phyloP scores from a whole-genome alignment of 768 basidiomycete species.

The Ramaria sp. region DNA sequence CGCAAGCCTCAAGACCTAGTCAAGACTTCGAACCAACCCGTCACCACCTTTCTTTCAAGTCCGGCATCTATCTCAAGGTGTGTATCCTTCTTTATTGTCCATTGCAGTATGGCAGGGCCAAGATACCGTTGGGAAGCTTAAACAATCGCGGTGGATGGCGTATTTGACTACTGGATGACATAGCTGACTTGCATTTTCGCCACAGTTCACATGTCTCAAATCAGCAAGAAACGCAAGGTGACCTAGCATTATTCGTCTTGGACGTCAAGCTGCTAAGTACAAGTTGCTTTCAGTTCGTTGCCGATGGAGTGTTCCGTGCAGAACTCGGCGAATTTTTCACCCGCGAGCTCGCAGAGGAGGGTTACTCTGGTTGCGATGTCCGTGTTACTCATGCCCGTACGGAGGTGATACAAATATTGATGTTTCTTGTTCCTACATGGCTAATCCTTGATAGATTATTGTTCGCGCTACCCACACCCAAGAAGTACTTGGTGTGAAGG shows the following conservation, averaged over 20 bases:
- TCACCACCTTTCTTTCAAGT: slow-evolving; percentile 2
- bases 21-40: not conserved
- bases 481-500: slow-evolving; percentile 98
- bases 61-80: not conserved
- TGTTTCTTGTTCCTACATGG: not conserved
- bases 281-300: slow-evolving; percentile 50
- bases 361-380: slow-evolving; percentile 99
- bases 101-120: not conserved
- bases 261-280: not conserved
- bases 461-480: slow-evolving; percentile 99
- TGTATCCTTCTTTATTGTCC: not conserved
- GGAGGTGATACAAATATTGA: slow-evolving; percentile 43
- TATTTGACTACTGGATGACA: slow-evolving; percentile 5
- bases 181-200: slow-evolving; percentile 5
- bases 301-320: slow-evolving; percentile 98
- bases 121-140: not conserved
- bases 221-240: slow-evolving; percentile 92
- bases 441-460: slow-evolving; percentile 59
- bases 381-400: slow-evolving; percentile 98
- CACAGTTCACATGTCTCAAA: slow-evolving; percentile 60
- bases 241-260: not conserved
- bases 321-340: slow-evolving; percentile 99
- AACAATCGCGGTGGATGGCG: slow-evolving; percentile 4
- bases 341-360: slow-evolving; percentile 96
- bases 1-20: not conserved